Conservation (phyloP, 2,329 filamentous ascomycete genomes). For the Botryotinia narcissicola region DNA sequence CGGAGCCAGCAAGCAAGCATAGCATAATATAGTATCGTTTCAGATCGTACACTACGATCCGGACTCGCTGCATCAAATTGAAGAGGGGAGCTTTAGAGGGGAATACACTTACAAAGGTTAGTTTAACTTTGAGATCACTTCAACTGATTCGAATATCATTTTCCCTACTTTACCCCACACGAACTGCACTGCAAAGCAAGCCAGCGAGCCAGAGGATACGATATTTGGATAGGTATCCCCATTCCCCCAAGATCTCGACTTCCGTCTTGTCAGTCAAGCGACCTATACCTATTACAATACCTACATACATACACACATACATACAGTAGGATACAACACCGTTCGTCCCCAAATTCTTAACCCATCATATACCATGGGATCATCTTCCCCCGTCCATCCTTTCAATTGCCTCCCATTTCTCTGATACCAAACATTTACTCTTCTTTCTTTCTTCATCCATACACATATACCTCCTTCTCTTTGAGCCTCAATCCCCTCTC, state of each 20-base stretch:
- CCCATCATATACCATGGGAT: conserved; percentile 6
- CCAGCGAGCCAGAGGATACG: conserved; percentile 12
- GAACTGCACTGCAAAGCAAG: conserved; percentile 15
- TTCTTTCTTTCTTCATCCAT: conserved; percentile 4
- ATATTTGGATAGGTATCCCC: conserved; percentile 10
- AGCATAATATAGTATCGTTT: conserved; percentile 8
- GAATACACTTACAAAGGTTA: conserved; percentile 17
- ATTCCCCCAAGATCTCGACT: conserved; percentile 5
- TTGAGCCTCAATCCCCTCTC: background rate
- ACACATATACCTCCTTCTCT: background rate
- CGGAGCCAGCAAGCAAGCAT: conserved; percentile 5
- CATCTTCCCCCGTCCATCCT: background rate
- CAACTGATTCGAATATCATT: conserved; percentile 11
- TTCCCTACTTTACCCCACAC: conserved; percentile 10
- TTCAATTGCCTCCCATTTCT: background rate
- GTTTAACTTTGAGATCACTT: conserved; percentile 11
- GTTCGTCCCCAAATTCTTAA: background rate
- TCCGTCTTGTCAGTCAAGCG: conserved; percentile 14
- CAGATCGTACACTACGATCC: background rate
- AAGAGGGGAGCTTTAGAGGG: conserved; percentile 10
- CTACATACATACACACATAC: background rate
- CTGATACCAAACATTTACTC: background rate
- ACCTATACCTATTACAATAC: conserved; percentile 2
- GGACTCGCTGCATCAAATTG: conserved; percentile 6
- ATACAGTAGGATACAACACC: conserved; percentile 1